phyloP scores from a whole-genome alignment of 2,329 filamentous ascomycete species.

The Fusarium kyushuense region DNA sequence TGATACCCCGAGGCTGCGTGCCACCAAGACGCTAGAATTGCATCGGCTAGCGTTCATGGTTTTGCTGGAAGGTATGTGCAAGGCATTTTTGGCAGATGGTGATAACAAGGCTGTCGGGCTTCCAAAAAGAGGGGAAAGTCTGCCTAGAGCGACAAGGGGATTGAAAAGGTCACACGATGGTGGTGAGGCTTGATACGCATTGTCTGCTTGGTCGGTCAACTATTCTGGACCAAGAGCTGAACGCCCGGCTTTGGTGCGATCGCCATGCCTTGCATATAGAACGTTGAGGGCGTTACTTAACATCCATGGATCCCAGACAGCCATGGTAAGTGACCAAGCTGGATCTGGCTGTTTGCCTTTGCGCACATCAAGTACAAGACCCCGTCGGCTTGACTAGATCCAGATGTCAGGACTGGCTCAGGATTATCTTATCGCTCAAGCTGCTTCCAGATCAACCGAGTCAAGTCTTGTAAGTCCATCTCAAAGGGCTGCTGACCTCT shows the following conservation, averaged over 20 bases:
- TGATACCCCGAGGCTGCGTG: too few species aligned
- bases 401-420: conserved; percentile 19
- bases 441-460: conserved; percentile 1
- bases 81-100: conserved; percentile 40
- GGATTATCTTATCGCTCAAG: conserved; percentile 4
- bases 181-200: conserved; percentile 23
- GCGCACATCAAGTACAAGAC: conserved; percentile 1
- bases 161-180: conserved; percentile 36
- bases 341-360: conserved; percentile 8
- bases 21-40: conserved; percentile 34
- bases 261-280: conserved; percentile 16
- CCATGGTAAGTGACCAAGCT: neutral
- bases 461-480: neutral
- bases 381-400: conserved; percentile 3
- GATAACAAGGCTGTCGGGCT: conserved; percentile 31
- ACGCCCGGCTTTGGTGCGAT: conserved; percentile 42
- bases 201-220: conserved; percentile 12
- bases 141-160: conserved; percentile 20
- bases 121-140: conserved; percentile 27
- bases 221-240: conserved; percentile 28
- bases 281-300: conserved; percentile 43
- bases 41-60: conserved; percentile 19
- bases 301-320: conserved; percentile 29
- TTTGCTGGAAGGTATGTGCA: conserved; percentile 25
- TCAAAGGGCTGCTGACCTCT: neutral